Percentiles rank a stretch among this genome's conserved stretches.
These are phyloP conservation scores for Aspergillus sclerotiicarbonarius DNA, from an alignment of 495 filamentous ascomycete genomes.

Conservation along the genomic window DNA sequence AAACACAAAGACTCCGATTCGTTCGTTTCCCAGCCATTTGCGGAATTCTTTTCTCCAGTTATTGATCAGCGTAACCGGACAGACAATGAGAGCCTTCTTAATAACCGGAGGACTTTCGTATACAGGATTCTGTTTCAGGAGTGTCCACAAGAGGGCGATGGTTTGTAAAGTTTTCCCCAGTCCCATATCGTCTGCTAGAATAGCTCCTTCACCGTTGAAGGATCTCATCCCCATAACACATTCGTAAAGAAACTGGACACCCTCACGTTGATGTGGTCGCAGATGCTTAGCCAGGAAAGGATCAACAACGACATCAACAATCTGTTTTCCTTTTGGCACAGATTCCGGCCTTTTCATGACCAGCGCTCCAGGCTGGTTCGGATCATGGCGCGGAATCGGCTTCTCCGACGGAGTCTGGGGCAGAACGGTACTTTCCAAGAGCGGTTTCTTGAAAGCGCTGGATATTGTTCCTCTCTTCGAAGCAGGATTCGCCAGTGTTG, in stretches of 20 bases:
- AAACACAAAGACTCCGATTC: conserved; percentile 72
- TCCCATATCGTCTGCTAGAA: conserved; percentile 83
- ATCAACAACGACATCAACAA: conserved; percentile 82
- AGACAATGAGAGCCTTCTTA: conserved; percentile 79
- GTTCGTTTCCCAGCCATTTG: conserved; percentile 78
- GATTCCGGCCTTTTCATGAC: conserved; percentile 64
- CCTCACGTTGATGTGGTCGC: conserved; percentile 73
- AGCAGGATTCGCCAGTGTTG: conserved; percentile 17
- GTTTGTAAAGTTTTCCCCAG: conserved; percentile 79
- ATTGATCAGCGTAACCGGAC: conserved; percentile 73
- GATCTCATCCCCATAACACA: conserved; percentile 78
- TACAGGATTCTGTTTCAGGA: conserved; percentile 78
- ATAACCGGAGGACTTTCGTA: conserved; percentile 60
- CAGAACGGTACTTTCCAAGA: conserved; percentile 54
- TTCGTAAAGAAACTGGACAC: conserved; percentile 77
- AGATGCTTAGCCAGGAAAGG: conserved; percentile 65
- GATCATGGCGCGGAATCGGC: conserved; percentile 67
- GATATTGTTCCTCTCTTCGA: conserved; percentile 23
- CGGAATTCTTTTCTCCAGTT: conserved; percentile 80
- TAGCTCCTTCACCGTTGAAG: conserved; percentile 71
- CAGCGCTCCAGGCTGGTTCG: conserved; percentile 57
- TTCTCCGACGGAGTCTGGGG: conserved; percentile 35
- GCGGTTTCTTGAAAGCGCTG: conserved; percentile 58
- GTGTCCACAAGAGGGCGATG: conserved; percentile 75
- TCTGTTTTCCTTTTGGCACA: conserved; percentile 59